Evolutionary conservation across 106 monocot species (phyloP).

Genomic region (Platanthera zijinensis): DNA sequence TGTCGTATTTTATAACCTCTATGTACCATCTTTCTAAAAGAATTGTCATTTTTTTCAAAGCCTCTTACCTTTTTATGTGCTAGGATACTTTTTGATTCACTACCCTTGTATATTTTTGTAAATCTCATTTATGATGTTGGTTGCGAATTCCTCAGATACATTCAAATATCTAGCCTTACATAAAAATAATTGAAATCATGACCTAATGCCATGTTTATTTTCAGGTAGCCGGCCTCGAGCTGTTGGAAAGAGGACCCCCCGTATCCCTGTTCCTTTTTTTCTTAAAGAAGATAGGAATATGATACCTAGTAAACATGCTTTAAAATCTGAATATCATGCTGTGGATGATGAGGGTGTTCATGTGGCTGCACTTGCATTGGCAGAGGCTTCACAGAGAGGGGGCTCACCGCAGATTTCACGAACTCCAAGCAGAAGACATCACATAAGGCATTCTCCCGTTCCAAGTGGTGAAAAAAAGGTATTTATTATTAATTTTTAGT

Average conservation of each 20-base stretch:
- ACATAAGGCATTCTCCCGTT: slow-evolving; percentile 29
- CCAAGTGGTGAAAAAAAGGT: slow-evolving; percentile 63
- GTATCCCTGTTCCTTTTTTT: slow-evolving; percentile 62
- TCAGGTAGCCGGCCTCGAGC: slow-evolving; percentile 68
- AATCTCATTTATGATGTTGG: background rate
- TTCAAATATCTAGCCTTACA: background rate
- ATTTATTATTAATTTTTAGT: background rate
- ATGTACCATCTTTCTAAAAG: background rate
- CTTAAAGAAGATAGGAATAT: slow-evolving; percentile 35
- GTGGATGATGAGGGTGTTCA: slow-evolving; percentile 85
- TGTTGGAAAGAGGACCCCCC: slow-evolving; percentile 97
- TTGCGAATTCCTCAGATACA: background rate
- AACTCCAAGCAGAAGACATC: slow-evolving; percentile 44
- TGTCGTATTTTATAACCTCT: background rate
- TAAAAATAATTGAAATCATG: background rate
- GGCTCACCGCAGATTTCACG: slow-evolving; percentile 87
- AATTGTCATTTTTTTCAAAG: background rate
- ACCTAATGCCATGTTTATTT: slow-evolving; percentile 36
- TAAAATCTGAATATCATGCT: slow-evolving; percentile 32
- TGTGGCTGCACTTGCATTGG: slow-evolving; percentile 89
- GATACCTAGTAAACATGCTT: slow-evolving; percentile 18
- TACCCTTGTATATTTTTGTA: background rate
- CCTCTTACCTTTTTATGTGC: background rate
- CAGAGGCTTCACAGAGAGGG: slow-evolving; percentile 79
- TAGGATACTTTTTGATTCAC: background rate